Evolutionary conservation across 805 yeast species (phyloP).

Genomic region (Wickerhamiella qilinensis): DNA sequence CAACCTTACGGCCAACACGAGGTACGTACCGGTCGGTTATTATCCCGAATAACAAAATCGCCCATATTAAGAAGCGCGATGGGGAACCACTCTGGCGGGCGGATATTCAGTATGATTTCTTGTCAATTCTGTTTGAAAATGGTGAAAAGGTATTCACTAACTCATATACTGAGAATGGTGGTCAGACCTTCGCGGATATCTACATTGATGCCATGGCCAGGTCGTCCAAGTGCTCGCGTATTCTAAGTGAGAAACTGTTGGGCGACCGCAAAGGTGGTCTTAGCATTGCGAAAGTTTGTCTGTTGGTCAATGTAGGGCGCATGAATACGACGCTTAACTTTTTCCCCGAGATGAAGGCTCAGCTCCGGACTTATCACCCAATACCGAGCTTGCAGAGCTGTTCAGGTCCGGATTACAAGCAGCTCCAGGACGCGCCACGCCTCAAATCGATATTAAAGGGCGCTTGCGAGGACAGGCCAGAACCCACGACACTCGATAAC

Average conservation of each 20-base stretch:
- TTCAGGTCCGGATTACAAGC: constrained; percentile 39
- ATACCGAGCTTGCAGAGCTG: constrained; percentile 76
- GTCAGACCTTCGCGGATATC: constrained; percentile 65
- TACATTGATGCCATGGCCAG: constrained; percentile 71
- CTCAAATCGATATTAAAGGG: constrained; percentile 79
- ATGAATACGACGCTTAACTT: constrained; percentile 88
- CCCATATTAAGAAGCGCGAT: constrained; percentile 61
- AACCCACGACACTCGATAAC: constrained; percentile 14
- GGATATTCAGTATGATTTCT: constrained; percentile 75
- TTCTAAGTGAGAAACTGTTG: constrained; percentile 61
- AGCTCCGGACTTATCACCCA: constrained; percentile 81
- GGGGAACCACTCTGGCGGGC: constrained; percentile 84
- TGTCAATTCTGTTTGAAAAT: constrained; percentile 48
- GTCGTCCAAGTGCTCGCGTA: constrained; percentile 67
- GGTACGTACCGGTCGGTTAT: no score
- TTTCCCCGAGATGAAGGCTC: constrained; percentile 90
- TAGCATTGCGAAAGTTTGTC: constrained; percentile 64
- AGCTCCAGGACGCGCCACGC: constrained; percentile 88
- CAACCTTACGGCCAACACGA: background rate
- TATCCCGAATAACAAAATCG: constrained; percentile 13
- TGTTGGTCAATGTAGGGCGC: constrained; percentile 81
- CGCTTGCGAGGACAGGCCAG: constrained; percentile 53
- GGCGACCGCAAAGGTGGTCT: constrained; percentile 45
- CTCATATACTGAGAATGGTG: constrained; percentile 24
- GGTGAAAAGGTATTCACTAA: constrained; percentile 45